A percentile compares a stretch with the other conserved stretches of the same genome.
Evolutionary conservation across 768 basidiomycete species (phyloP).

Genomic region (Trametes punicea): DNA sequence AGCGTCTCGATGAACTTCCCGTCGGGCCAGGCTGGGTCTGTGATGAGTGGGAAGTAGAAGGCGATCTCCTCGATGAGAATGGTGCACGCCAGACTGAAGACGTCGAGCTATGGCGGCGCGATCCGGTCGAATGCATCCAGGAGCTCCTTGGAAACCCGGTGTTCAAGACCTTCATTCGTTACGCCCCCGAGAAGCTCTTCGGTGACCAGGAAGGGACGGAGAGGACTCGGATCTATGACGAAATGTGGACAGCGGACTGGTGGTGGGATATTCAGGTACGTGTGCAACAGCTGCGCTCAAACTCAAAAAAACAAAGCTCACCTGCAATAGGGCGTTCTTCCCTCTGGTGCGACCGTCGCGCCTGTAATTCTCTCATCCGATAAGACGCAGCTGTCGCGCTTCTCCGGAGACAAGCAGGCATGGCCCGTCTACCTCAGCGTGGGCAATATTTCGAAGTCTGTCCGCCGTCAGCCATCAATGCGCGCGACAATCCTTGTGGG

Average conservation of each 20-base stretch:
- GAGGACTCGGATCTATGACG: conserved; percentile 12
- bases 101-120: conserved; percentile 24
- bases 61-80: too few species aligned
- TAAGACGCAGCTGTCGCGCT: conserved; percentile 30
- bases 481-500: conserved; percentile 25
- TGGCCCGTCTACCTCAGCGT: conserved; percentile 33
- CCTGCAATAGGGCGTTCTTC: too few species aligned
- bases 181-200: conserved; percentile 19
- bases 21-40: too few species aligned
- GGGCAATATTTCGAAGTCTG: conserved; percentile 27
- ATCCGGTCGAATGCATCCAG: conserved; percentile 29
- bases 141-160: conserved; percentile 29
- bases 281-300: too few species aligned
- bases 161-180: conserved; percentile 29
- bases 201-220: conserved; percentile 20
- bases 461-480: conserved; percentile 18
- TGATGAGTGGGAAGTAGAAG: too few species aligned
- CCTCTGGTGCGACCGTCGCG: conserved; percentile 28
- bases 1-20: too few species aligned
- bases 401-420: conserved; percentile 36
- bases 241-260: conserved; percentile 27
- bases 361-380: conserved; percentile 46
- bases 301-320: too few species aligned
- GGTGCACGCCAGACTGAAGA: too few species aligned
- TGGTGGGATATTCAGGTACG: conserved; percentile 28